These are phyloP conservation scores for Pythium monospermum DNA, from an alignment of 352 stramenopile species.

Conservation along the genomic window DNA sequence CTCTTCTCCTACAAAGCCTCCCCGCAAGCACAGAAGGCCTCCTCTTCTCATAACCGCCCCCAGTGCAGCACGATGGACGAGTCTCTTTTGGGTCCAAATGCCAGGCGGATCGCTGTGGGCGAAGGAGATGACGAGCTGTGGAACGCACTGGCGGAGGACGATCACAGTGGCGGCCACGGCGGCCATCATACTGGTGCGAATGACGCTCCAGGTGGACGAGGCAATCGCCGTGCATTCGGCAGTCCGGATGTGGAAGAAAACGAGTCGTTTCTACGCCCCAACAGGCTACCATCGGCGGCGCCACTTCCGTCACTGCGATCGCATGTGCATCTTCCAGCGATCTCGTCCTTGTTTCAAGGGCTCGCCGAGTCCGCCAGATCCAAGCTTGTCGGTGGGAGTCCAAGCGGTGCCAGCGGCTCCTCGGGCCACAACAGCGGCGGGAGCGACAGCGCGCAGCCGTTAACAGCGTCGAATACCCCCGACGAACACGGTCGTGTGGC, in stretches of 20 bases:
- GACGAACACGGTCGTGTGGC: constrained; percentile 64
- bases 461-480: constrained; percentile 39
- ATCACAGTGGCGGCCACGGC: not conserved
- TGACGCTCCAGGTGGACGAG: no score
- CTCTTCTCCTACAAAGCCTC: no score
- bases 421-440: no score
- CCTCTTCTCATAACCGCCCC: not conserved
- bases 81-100: constrained; percentile 43
- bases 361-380: constrained; percentile 52
- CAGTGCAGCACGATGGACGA: constrained; percentile 42
- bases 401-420: no score
- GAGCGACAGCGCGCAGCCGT: constrained; percentile 5
- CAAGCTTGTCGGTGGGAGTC: constrained; percentile 24
- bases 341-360: constrained; percentile 72
- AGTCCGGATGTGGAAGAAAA: constrained; percentile 9
- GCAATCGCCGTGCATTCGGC: constrained; percentile 8
- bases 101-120: constrained; percentile 23
- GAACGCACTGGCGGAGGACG: constrained; percentile 68
- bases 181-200: not conserved
- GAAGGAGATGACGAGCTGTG: constrained; percentile 76
- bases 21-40: not conserved
- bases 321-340: constrained; percentile 68
- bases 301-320: constrained; percentile 59
- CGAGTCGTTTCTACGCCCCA: constrained; percentile 12
- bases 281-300: constrained; percentile 1